Base-by-base conservation (phyloP, 176 grass and related monocot genomes). In the Bromus sterilis region DNA sequence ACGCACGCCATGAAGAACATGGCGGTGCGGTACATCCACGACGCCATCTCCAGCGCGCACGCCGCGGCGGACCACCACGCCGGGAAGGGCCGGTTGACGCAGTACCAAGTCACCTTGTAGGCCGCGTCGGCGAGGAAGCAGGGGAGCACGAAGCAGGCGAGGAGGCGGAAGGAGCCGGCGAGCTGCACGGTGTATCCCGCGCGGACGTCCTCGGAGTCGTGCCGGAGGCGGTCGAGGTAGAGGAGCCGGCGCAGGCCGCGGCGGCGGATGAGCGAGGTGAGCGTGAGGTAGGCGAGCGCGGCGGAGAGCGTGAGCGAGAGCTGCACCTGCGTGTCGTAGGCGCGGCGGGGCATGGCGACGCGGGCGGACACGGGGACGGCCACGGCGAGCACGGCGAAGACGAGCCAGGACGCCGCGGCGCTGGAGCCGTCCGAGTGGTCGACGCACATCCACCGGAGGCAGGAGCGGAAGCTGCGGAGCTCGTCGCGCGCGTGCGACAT, bases 261-360 rank as follows among this genome's bases (percentile, higher is more conserved):
- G 56, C 89, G 81, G 35, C 78, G 78, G 67, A 84, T 40, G 39
- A 91, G 75, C 62, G 78, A 57, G 70, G 83, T 89, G 48, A 94
- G 87, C 12, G 70, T 80, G 70, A 85, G 18, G 87, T 89, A 94
- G 75, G 93, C 41, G 70, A 92, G 78, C 39, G 75, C 84, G 4
- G 75, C 75, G 14, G 46, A 74, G 24, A 84, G 84, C 74, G 82
- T 89, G 78, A 94, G 89, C 15, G 89, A 92, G 3, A 63, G 32
- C 89, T 94, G 87, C 86, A 93, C 88, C 89, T 95, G 82, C 71
- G 77, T 67, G 76, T 95, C 87, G 79, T 99, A 95, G 10, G 89
- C 82, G 40, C 89, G 84, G 5, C 58, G 46, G 14, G 78, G 72
- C 10, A 91, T 9, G 14, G 88, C 26, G 66, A 59, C 29, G 58